Percentiles rank a stretch among this genome's conserved stretches.
Conservation (phyloP, 1,284 basidiomycete genomes). For the Xerocomus amazonicus region DNA sequence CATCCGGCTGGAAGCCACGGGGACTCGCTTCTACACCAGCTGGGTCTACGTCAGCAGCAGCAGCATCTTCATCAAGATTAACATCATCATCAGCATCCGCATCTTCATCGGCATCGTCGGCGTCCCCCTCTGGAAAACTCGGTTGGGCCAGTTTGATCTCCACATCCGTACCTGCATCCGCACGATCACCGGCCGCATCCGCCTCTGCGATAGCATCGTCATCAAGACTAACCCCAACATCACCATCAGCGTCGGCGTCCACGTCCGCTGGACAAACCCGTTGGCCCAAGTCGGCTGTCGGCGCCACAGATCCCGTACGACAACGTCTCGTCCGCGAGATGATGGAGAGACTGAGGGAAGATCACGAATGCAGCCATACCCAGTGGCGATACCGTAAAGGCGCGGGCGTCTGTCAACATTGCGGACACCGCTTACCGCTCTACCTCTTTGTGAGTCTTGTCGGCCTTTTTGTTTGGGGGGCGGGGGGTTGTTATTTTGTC, state of each 20-base stretch:
- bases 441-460: conserved; percentile 39
- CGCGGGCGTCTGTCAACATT: conserved; percentile 34
- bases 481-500: conserved; percentile 25
- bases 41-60: neutral
- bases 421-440: conserved; percentile 25
- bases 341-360: conserved; percentile 32
- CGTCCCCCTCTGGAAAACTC: too few relatives aligned
- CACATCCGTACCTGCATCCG: neutral
- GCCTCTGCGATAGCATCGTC: neutral
- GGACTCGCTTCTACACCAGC: neutral
- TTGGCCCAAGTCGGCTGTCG: neutral
- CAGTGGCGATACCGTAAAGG: conserved; percentile 31
- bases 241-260: neutral
- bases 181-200: neutral
- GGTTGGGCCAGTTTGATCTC: neutral
- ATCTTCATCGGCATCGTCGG: too few relatives aligned
- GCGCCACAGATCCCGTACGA: neutral
- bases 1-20: too few relatives aligned
- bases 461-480: conserved; percentile 11
- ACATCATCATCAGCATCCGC: too few relatives aligned
- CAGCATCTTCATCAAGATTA: too few relatives aligned
- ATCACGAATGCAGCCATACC: conserved; percentile 37
- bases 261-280: neutral
- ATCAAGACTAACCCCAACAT: too few relatives aligned
- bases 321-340: conserved; percentile 26